phyloP scores from a whole-genome alignment of 345 rosid genomes.

The Camelina neglecta region DNA sequence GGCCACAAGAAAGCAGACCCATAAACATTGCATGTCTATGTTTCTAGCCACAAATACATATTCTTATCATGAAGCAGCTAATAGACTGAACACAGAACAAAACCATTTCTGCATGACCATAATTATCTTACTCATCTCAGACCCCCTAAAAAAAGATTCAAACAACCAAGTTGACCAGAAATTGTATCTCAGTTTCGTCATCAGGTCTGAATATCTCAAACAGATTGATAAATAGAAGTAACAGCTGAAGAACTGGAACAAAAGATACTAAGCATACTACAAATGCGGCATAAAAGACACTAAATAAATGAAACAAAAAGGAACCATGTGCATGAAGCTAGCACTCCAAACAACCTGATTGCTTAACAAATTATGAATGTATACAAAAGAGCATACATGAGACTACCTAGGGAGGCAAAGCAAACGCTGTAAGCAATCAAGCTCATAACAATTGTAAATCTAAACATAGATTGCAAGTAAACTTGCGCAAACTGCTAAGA shows the following conservation, averaged over 20 bases:
- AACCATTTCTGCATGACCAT: not conserved
- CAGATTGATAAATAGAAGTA: not conserved
- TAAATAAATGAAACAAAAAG: not conserved
- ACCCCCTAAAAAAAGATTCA: not conserved
- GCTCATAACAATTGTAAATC: not conserved
- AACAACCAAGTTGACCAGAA: not conserved
- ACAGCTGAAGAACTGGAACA: not conserved
- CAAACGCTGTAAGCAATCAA: slow-evolving; percentile 1
- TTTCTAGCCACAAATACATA: not conserved
- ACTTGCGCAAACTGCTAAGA: not conserved
- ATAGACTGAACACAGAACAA: not conserved
- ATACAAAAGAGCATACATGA: not conserved
- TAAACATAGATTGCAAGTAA: not conserved
- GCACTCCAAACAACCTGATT: not conserved
- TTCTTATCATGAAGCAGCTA: not conserved
- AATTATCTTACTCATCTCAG: not conserved
- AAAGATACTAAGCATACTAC: slow-evolving; percentile 1
- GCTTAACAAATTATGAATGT: not conserved
- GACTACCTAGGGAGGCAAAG: not conserved
- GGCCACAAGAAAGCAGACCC: not conserved
- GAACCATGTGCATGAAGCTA: not conserved
- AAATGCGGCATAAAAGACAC: not conserved
- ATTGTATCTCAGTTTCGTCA: not conserved
- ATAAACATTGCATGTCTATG: not conserved
- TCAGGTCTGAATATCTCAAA: not conserved